phyloP scores from a whole-genome alignment of 176 grass and related monocot species.

The Cenchrus fungigraminus region DNA sequence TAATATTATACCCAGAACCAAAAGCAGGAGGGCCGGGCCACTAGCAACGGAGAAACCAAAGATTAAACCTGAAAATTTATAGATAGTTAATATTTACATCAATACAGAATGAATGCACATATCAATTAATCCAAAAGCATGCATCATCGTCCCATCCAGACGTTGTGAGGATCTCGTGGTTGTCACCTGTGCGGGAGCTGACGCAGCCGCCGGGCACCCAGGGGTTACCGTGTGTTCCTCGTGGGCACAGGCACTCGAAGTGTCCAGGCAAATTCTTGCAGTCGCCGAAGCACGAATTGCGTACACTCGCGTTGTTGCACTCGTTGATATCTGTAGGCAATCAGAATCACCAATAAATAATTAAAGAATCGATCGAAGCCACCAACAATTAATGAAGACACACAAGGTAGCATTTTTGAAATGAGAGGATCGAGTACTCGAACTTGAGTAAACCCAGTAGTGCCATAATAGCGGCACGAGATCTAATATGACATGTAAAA shows the following conservation, averaged over 20 bases:
- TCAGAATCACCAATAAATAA: neutral
- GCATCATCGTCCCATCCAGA: neutral
- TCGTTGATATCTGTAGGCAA: neutral
- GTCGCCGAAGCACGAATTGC: neutral
- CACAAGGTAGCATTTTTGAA: too few species aligned
- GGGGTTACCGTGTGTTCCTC: neutral
- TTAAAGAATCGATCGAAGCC: neutral
- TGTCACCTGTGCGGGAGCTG: neutral
- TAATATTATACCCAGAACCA: neutral
- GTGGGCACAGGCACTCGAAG: neutral
- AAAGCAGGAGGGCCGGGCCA: neutral
- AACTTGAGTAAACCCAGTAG: too few species aligned
- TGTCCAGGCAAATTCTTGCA: neutral
- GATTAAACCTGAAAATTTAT: neutral
- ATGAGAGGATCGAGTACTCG: too few species aligned
- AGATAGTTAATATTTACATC: neutral
- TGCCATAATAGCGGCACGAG: too few species aligned
- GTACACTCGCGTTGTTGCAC: neutral
- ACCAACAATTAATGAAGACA: too few species aligned
- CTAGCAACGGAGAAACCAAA: neutral
- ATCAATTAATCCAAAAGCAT: neutral
- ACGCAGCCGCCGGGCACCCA: neutral
- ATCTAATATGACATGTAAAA: too few species aligned
- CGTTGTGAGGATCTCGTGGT: neutral
- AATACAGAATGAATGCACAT: too few species aligned